phyloP scores from a whole-genome alignment of 1,139 yeast genomes.

The Sugiyamaella grinbergsii region DNA sequence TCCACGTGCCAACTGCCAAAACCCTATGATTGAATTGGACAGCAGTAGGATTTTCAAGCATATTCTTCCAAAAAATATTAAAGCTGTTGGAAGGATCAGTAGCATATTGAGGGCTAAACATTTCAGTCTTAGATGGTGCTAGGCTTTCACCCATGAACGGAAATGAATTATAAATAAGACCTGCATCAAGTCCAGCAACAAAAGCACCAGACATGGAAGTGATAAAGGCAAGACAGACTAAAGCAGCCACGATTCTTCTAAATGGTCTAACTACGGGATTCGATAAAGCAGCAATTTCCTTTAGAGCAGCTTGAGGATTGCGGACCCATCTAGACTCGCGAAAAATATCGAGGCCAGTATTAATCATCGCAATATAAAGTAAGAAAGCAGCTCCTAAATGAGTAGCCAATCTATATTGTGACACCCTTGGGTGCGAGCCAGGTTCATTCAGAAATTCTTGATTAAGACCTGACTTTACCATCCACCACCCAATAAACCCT shows the following conservation, averaged over 20 bases:
- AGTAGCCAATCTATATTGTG: constrained; percentile 91
- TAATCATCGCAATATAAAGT: constrained; percentile 83
- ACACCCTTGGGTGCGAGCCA: constrained; percentile 86
- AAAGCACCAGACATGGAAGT: constrained; percentile 98
- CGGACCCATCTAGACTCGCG: constrained; percentile 72
- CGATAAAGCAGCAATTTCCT: constrained; percentile 54
- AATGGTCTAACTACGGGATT: constrained; percentile 59
- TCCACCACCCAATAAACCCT: constrained; percentile 99
- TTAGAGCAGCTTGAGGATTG: constrained; percentile 57
- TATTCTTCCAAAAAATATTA: constrained; percentile 87
- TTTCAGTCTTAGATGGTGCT: constrained; percentile 70
- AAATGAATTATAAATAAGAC: constrained; percentile 91
- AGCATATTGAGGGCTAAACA: constrained; percentile 71
- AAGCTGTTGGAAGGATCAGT: constrained; percentile 43
- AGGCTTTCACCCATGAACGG: constrained; percentile 88
- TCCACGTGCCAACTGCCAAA: constrained; percentile 80
- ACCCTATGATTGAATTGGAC: constrained; percentile 92
- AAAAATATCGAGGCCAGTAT: constrained; percentile 83
- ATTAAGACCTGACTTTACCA: constrained; percentile 96
- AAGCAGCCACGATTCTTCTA: constrained; percentile 55
- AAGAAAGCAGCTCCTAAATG: constrained; percentile 93
- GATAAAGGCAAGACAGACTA: constrained; percentile 69
- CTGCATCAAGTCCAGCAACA: constrained; percentile 98
- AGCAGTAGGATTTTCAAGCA: constrained; percentile 93
- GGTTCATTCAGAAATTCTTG: constrained; percentile 76